Evolutionary conservation across 2,329 filamentous ascomycete species (phyloP).

Genomic region (Xylariaceae sp.): DNA sequence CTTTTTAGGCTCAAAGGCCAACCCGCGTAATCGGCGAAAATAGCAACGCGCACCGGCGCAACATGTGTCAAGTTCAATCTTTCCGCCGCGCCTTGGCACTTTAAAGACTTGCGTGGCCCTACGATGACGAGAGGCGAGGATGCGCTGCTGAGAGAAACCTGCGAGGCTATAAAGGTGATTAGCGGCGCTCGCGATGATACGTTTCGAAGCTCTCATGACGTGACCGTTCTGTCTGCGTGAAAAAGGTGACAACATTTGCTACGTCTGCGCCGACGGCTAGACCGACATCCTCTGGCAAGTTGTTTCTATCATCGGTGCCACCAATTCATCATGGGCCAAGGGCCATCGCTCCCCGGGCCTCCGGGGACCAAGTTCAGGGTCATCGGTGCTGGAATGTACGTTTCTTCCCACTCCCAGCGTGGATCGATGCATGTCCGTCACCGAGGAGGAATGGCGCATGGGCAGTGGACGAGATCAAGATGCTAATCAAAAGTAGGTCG

Average conservation of each 20-base stretch:
- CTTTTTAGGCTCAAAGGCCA: conserved; percentile 1
- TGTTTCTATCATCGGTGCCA: no score
- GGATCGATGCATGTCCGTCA: no score
- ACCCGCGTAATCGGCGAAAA: not conserved
- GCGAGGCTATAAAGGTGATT: no score
- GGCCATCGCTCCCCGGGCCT: conserved; percentile 26
- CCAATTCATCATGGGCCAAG: conserved; percentile 25
- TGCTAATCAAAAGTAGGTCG: conserved; percentile 23
- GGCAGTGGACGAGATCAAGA: conserved; percentile 3
- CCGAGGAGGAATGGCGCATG: no score
- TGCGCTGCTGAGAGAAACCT: no score
- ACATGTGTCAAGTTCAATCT: not conserved
- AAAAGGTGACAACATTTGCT: no score
- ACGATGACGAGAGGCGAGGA: not conserved
- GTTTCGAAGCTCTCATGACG: no score
- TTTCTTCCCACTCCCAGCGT: no score
- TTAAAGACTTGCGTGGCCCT: not conserved
- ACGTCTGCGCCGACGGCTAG: no score
- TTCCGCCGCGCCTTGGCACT: not conserved
- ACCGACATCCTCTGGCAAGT: no score
- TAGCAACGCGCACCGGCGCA: not conserved
- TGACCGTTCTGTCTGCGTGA: no score
- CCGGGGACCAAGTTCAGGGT: conserved; percentile 31
- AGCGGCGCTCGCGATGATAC: no score
- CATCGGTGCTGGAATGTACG: conserved; percentile 33